phyloP scores from a whole-genome alignment of 2,329 filamentous ascomycete genomes.

The Botrytis tulipae region DNA sequence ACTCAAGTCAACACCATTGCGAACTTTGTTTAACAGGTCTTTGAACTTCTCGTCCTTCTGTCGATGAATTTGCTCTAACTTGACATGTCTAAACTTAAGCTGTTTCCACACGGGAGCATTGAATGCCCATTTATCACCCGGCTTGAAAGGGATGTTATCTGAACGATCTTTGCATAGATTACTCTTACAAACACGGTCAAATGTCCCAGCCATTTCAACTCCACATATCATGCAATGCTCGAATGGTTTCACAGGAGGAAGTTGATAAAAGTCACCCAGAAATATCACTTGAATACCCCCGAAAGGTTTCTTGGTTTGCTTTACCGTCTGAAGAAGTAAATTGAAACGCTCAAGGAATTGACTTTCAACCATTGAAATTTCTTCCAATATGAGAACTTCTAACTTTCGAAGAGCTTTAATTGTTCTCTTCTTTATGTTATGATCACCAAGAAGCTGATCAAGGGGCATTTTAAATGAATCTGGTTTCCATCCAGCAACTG shows the following conservation, averaged over 20 bases:
- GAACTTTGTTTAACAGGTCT: constrained; percentile 34
- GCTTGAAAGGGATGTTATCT: constrained; percentile 10
- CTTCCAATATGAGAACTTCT: constrained; percentile 33
- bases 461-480: constrained; percentile 29
- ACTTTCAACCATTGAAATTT: constrained; percentile 37
- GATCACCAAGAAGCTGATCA: constrained; percentile 8
- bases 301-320: constrained; percentile 25
- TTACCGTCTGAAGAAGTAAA: constrained; percentile 26
- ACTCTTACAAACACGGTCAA: constrained; percentile 20
- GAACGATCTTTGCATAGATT: constrained; percentile 12
- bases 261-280: constrained; percentile 36
- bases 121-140: constrained; percentile 35
- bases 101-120: constrained; percentile 31
- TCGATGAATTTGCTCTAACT: constrained; percentile 35
- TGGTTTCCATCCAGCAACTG: constrained; percentile 34
- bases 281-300: constrained; percentile 36
- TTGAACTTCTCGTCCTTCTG: constrained; percentile 34
- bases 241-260: constrained; percentile 37
- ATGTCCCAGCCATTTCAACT: constrained; percentile 20
- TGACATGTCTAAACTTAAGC: constrained; percentile 29
- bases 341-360: constrained; percentile 33
- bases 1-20: constrained; percentile 25
- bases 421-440: constrained; percentile 8
- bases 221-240: constrained; percentile 32
- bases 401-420: constrained; percentile 19